phyloP scores from a whole-genome alignment of 352 stramenopile genomes.

The Plasmopara viticola region DNA sequence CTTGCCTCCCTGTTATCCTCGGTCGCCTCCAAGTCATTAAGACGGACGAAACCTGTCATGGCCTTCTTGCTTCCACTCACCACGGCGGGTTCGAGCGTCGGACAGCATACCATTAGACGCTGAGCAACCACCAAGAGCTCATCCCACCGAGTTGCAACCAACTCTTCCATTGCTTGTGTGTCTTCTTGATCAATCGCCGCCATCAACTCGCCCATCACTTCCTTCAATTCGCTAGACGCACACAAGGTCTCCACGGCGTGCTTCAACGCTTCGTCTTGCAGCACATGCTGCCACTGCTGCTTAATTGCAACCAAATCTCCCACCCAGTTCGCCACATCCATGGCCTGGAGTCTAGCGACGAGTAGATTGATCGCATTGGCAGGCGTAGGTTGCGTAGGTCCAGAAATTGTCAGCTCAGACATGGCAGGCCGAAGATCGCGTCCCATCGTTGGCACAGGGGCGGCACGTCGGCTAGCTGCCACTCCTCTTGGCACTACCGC shows the following conservation, averaged over 20 bases:
- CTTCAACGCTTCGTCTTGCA: constrained; percentile 34
- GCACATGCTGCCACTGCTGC: constrained; percentile 33
- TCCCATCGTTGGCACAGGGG: background rate
- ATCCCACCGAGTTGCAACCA: constrained; percentile 28
- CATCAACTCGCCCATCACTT: constrained; percentile 26
- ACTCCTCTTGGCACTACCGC: constrained; percentile 37
- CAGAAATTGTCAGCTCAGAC: too few species aligned
- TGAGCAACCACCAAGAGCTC: constrained; percentile 35
- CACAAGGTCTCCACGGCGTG: constrained; percentile 27
- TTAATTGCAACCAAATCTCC: constrained; percentile 37
- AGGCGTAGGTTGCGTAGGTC: constrained; percentile 18
- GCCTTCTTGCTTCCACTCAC: constrained; percentile 41
- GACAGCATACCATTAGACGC: constrained; percentile 31
- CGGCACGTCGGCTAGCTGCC: constrained; percentile 27
- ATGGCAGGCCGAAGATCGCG: background rate
- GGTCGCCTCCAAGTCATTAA: constrained; percentile 29
- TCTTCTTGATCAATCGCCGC: constrained; percentile 30
- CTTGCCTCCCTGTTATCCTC: constrained; percentile 23
- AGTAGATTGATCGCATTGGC: constrained; percentile 36
- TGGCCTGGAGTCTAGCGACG: constrained; percentile 29
- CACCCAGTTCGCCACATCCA: constrained; percentile 39
- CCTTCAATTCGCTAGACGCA: constrained; percentile 31
- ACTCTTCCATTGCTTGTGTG: constrained; percentile 26
- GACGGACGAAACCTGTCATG: constrained; percentile 24
- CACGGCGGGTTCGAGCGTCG: constrained; percentile 37